These are phyloP conservation scores for Fusarium newnesense DNA, from an alignment of 2,329 filamentous ascomycete species.

Conservation along the genomic window DNA sequence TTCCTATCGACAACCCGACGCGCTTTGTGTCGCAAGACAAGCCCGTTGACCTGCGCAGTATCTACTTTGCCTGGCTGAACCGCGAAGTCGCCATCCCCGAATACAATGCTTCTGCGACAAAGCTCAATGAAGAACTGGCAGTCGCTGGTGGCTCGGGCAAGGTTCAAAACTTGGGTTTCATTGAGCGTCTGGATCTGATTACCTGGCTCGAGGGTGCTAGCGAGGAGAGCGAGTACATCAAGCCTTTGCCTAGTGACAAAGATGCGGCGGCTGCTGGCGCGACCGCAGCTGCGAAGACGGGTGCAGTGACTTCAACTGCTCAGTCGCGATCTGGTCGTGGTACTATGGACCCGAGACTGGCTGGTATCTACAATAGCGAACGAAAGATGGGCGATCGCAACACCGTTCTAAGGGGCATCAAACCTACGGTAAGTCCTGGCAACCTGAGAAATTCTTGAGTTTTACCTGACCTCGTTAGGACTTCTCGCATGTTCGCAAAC, in stretches of 20 bases:
- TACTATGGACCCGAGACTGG: conserved; percentile 80
- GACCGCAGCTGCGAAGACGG: conserved; percentile 51
- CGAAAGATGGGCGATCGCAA: conserved; percentile 93
- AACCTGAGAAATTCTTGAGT: not conserved
- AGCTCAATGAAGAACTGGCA: conserved; percentile 81
- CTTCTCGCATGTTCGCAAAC: conserved; percentile 92
- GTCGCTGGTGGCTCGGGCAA: conserved; percentile 69
- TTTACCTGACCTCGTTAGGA: conserved; percentile 66
- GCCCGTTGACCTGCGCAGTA: conserved; percentile 87
- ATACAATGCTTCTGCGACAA: conserved; percentile 86
- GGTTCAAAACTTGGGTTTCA: conserved; percentile 90
- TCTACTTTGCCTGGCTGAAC: conserved; percentile 96
- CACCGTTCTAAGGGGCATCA: conserved; percentile 84
- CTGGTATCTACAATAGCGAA: conserved; percentile 92
- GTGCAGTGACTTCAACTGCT: conserved; percentile 55
- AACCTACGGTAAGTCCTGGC: conserved; percentile 76
- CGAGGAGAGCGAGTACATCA: conserved; percentile 93
- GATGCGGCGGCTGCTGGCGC: conserved; percentile 55
- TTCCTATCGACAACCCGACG: conserved; percentile 79
- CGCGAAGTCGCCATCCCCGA: conserved; percentile 89
- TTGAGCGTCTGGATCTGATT: conserved; percentile 89
- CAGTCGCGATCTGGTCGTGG: conserved; percentile 69
- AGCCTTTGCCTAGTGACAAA: conserved; percentile 76
- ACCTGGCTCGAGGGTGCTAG: conserved; percentile 93
- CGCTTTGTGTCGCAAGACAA: conserved; percentile 85